A percentile compares a stretch with the other conserved stretches of the same genome.
Conservation (phyloP, 2,329 filamentous ascomycete genomes). For the Cercospora nicotianae region DNA sequence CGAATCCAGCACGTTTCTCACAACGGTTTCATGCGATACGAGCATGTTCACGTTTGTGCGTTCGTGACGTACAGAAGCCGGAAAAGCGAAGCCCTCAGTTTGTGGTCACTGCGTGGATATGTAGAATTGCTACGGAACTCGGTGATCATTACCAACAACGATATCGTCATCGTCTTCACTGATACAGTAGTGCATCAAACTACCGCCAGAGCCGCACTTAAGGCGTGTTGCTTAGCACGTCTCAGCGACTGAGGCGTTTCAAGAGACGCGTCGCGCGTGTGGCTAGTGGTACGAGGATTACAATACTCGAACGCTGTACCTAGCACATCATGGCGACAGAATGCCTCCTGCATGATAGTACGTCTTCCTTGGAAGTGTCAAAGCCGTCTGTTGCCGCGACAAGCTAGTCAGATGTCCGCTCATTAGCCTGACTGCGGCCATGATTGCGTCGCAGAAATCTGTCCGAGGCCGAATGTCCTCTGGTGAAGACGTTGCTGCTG, state of each 20-base stretch:
- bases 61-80: neutral
- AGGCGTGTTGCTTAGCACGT: neutral
- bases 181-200: neutral
- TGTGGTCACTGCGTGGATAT: neutral
- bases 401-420: neutral
- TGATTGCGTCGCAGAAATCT: neutral
- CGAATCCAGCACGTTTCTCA: neutral
- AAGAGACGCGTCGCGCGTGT: neutral
- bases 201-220: neutral
- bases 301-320: too few relatives aligned
- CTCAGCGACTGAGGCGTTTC: neutral
- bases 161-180: neutral
- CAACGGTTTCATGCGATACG: neutral
- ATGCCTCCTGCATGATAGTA: neutral
- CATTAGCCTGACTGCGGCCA: neutral
- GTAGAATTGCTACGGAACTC: neutral
- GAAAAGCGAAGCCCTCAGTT: neutral
- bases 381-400: neutral
- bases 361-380: neutral
- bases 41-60: neutral
- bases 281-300: neutral
- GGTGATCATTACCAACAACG: neutral
- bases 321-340: neutral
- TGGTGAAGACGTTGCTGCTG: neutral
- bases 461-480: neutral